These are phyloP conservation scores for Rhizophagus clarus DNA, from an alignment of 192 early-diverging fungal genomes.

Conservation along the genomic window DNA sequence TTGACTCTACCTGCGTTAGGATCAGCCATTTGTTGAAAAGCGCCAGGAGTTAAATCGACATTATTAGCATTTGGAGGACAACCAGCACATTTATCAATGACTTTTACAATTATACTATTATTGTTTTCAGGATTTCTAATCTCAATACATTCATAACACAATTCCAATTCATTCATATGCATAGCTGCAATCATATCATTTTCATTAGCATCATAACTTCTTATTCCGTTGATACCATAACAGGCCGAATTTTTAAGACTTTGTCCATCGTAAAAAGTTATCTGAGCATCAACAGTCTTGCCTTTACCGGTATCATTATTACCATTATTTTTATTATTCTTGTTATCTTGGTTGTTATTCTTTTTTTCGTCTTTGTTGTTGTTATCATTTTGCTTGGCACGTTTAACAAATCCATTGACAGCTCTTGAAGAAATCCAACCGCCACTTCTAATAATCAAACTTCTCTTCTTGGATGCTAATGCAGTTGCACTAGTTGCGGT, in stretches of 20 bases:
- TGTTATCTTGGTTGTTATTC: too few relatives aligned
- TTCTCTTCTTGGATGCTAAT: background rate
- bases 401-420: background rate
- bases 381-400: background rate
- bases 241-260: slow-evolving; percentile 48
- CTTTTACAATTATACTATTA: slow-evolving; percentile 8
- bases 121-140: background rate
- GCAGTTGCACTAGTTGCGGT: background rate
- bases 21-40: slow-evolving; percentile 4
- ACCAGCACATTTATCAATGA: slow-evolving; percentile 21
- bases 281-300: slow-evolving; percentile 7
- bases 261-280: slow-evolving; percentile 34
- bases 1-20: background rate
- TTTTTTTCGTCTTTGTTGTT: too few relatives aligned
- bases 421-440: background rate
- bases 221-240: slow-evolving; percentile 41
- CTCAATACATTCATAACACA: slow-evolving; percentile 21
- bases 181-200: slow-evolving; percentile 46
- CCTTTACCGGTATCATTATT: too few relatives aligned
- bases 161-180: slow-evolving; percentile 22
- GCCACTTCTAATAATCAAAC: background rate
- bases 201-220: slow-evolving; percentile 36
- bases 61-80: slow-evolving; percentile 1
- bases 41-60: slow-evolving; percentile 6
- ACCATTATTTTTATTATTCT: background rate